Evolutionary conservation across 2,329 filamentous ascomycete species (phyloP), one percentile per base, ranked within the genome.

Genomic region (Monosporascus ibericus): DNA sequence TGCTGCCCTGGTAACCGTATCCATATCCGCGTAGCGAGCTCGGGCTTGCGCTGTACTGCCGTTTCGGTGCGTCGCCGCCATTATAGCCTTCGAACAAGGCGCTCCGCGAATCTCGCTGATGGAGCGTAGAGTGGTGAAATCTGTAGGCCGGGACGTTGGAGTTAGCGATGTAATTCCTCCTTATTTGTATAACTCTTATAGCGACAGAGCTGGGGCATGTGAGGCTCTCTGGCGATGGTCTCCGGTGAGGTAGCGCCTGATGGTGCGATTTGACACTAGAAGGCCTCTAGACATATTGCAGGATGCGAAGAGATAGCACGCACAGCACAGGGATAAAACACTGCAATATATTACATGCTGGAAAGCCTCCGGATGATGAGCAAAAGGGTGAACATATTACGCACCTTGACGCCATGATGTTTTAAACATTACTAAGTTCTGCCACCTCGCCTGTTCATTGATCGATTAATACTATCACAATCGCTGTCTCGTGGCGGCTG

Each of bases 71-170:
- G 55, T 73, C 75, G 64, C 75, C 74, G 61, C 79, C 79, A 58
- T 79, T 83, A 71, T 90, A 91, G 61, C 85, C 84, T 60, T 87
- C 86, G 72, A 91, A 91, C 58, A 91, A 82, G 59, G 85, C 84
- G 66, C 82, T 86, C 65, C 87, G 77, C 64, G 83, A 79, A 74
- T 89, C 78, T 74, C 87, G 80, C 75, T 90, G 87, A 69, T 90
- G 87, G 56, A 90, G 81, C 59, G 79, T 79, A 47, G 84, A 86
- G 62, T 78, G 72, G 61, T 82, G 78, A 69, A 88, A 89, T 75
- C 86, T 88, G 56, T 24, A 38, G n/a, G 37, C 25, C 11, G 49
- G 44, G 47, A 55, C 17, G 5, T 27, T 22, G 17, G 11, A 15
- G 48, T 51, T 18, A 55, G 51, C 44, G 9, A 50, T 7, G 44